These are phyloP conservation scores for Suaeda aralocaspica DNA, from an alignment of 148 eudicot species.

Conservation along the genomic window DNA sequence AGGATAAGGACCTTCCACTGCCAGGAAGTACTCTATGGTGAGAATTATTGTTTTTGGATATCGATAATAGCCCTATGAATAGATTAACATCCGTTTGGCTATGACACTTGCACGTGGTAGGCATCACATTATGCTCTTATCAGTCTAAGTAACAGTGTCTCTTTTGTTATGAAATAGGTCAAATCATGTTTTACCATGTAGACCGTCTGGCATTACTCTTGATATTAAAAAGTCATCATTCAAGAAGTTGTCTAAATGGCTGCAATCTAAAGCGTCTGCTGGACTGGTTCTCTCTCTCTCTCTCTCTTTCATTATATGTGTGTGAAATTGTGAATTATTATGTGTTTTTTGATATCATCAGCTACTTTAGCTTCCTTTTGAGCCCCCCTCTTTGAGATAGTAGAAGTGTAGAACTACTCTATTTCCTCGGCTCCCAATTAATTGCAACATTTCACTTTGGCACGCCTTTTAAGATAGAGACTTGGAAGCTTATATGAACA, in stretches of 20 bases:
- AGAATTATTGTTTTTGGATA: slow-evolving; percentile 14
- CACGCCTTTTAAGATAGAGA: no score
- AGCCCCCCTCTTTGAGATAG: neutral
- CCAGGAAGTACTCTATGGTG: slow-evolving; percentile 96
- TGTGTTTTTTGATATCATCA: neutral
- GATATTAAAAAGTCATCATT: slow-evolving; percentile 86
- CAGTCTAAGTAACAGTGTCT: slow-evolving; percentile 9
- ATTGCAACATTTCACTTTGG: no score
- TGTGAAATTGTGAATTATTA: neutral
- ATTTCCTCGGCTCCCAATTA: no score
- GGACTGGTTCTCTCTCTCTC: slow-evolving; percentile 54
- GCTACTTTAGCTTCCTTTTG: neutral
- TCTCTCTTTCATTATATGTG: neutral
- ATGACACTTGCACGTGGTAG: no score
- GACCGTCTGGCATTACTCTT: slow-evolving; percentile 76
- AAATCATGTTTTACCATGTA: slow-evolving; percentile 78
- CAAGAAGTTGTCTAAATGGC: slow-evolving; percentile 94
- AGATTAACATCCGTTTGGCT: neutral
- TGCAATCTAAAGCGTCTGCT: slow-evolving; percentile 66
- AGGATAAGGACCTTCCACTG: slow-evolving; percentile 89
- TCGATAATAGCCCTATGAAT: neutral
- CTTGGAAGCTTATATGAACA: no score
- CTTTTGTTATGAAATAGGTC: slow-evolving; percentile 57
- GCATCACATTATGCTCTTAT: slow-evolving; percentile 7
- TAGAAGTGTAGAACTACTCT: neutral